phyloP scores from a whole-genome alignment of 2,329 filamentous ascomycete genomes.

The Hymenoscyphus fraxineus region DNA sequence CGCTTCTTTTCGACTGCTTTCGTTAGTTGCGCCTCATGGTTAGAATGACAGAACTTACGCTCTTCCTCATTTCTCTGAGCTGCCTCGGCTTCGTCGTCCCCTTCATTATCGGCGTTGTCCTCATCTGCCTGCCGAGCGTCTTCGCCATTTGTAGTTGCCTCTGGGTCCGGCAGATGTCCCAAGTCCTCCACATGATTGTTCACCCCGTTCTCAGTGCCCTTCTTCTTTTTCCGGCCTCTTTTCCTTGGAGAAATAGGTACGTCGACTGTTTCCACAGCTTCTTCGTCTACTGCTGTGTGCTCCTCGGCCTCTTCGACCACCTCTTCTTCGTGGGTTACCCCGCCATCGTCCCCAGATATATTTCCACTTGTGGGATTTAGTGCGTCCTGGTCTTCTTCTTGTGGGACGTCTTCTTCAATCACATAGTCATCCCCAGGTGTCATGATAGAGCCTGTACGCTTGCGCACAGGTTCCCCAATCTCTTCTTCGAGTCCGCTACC shows the following conservation, averaged over 20 bases:
- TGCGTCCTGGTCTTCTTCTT: slow-evolving; percentile 42
- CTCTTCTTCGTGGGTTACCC: slow-evolving; percentile 45
- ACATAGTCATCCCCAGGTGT: slow-evolving; percentile 43
- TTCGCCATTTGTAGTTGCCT: slow-evolving; percentile 26
- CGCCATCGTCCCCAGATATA: slow-evolving; percentile 36
- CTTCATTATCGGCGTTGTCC: slow-evolving; percentile 51
- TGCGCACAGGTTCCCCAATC: slow-evolving; percentile 40
- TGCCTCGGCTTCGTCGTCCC: slow-evolving; percentile 57
- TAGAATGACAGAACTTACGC: slow-evolving; percentile 41
- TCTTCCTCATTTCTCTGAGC: slow-evolving; percentile 62
- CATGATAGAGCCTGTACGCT: slow-evolving; percentile 50
- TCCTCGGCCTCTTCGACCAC: slow-evolving; percentile 39
- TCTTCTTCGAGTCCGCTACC: slow-evolving; percentile 34
- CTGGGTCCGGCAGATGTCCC: slow-evolving; percentile 21
- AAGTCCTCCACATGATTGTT: slow-evolving; percentile 24
- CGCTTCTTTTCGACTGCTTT: slow-evolving; percentile 70
- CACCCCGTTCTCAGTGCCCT: slow-evolving; percentile 26
- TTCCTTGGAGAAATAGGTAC: slow-evolving; percentile 33
- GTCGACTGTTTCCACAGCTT: slow-evolving; percentile 29
- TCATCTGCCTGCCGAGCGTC: slow-evolving; percentile 44
- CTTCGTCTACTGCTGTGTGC: slow-evolving; percentile 41
- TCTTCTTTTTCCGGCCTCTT: slow-evolving; percentile 37
- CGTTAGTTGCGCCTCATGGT: slow-evolving; percentile 30
- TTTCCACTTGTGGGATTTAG: slow-evolving; percentile 33
- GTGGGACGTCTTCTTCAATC: slow-evolving; percentile 41